Evolutionary conservation across 1,284 basidiomycete genomes (phyloP).

Genomic region (Gastroboletus turbinatus): DNA sequence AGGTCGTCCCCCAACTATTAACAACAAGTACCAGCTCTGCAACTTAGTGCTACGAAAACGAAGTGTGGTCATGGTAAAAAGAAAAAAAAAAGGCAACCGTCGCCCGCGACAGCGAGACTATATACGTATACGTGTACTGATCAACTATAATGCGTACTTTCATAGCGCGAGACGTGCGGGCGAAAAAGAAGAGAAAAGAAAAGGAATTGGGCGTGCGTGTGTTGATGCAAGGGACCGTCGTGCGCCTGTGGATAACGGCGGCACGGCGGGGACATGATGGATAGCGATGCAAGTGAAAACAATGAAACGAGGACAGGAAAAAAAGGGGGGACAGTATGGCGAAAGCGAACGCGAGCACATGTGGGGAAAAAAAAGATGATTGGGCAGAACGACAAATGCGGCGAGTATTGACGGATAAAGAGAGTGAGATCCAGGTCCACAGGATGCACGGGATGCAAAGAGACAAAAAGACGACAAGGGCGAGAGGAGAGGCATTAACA

Average conservation of each 20-base stretch:
- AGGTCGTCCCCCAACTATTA: constrained; percentile 3
- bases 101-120: constrained; percentile 29
- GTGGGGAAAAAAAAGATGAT: not conserved
- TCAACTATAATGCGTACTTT: constrained; percentile 32
- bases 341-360: constrained; percentile 8
- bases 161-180: constrained; percentile 16
- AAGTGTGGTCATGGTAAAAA: constrained; percentile 11
- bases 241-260: constrained; percentile 10
- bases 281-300: constrained; percentile 26
- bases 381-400: constrained; percentile 6
- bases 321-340: not conserved
- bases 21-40: constrained; percentile 17
- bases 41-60: constrained; percentile 12
- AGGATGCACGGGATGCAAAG: constrained; percentile 1
- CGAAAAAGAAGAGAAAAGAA: not conserved
- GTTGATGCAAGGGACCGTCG: constrained; percentile 17
- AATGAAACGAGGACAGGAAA: constrained; percentile 8
- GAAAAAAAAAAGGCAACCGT: constrained; percentile 1
- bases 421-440: constrained; percentile 9
- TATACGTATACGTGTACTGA: constrained; percentile 21
- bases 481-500: constrained; percentile 3
- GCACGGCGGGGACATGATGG: constrained; percentile 10
- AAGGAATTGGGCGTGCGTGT: constrained; percentile 11
- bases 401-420: constrained; percentile 13
- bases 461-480: not conserved